Conservation (phyloP, 306 rosid species). For the Oxytropis ochrocephala region DNA sequence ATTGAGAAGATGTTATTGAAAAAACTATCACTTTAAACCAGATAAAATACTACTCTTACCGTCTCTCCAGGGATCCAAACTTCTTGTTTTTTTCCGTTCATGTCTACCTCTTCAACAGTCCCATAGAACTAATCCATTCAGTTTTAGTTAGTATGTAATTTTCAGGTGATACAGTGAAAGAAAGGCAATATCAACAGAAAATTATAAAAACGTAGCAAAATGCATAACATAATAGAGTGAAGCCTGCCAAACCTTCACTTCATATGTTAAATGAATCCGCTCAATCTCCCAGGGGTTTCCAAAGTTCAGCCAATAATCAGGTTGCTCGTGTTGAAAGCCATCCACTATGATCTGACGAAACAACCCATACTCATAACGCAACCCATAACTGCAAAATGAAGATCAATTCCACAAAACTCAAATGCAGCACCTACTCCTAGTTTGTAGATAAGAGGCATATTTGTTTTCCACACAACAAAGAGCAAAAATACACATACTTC, state of each 20-base stretch:
- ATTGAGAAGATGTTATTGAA: slow-evolving; percentile 7
- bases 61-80: slow-evolving; percentile 71
- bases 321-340: slow-evolving; percentile 72
- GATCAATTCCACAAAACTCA: slow-evolving; percentile 15
- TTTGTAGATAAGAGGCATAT: slow-evolving; percentile 5
- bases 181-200: background rate
- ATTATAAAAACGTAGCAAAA: slow-evolving; percentile 5
- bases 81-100: slow-evolving; percentile 33
- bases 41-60: slow-evolving; percentile 33
- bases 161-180: slow-evolving; percentile 14
- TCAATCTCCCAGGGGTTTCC: slow-evolving; percentile 87
- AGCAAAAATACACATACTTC: slow-evolving; percentile 10
- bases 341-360: slow-evolving; percentile 67
- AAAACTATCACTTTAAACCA: slow-evolving; percentile 13
- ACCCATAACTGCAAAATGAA: slow-evolving; percentile 50
- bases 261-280: slow-evolving; percentile 62
- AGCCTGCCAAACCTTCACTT: slow-evolving; percentile 52
- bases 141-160: slow-evolving; percentile 26
- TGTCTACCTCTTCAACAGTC: slow-evolving; percentile 42
- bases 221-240: slow-evolving; percentile 13
- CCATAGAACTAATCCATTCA: slow-evolving; percentile 56
- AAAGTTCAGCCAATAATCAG: slow-evolving; percentile 73
- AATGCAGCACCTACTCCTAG: background rate
- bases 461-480: slow-evolving; percentile 16
- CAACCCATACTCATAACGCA: slow-evolving; percentile 65